phyloP scores from a whole-genome alignment of 2,329 filamentous ascomycete species.

The Ceratocystiopsis brevicomis region DNA sequence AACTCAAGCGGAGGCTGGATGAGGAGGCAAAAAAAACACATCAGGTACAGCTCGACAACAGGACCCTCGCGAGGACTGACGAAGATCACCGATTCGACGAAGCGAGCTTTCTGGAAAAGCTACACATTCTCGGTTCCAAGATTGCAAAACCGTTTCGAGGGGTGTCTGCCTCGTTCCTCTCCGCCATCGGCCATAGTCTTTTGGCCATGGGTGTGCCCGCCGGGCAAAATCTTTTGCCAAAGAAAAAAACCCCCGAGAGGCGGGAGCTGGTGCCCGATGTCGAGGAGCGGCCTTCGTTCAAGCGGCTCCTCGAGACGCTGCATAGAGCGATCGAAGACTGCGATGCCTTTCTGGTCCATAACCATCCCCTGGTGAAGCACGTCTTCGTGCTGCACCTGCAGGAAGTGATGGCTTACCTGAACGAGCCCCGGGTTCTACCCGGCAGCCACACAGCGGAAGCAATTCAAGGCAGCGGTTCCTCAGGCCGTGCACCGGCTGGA shows the following conservation, averaged over 20 bases:
- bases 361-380: conserved; percentile 21
- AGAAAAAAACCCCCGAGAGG: background rate
- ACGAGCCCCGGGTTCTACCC: conserved; percentile 16
- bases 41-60: no score
- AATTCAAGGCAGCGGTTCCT: no score
- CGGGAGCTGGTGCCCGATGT: background rate
- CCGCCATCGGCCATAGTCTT: background rate
- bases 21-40: no score
- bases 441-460: conserved; percentile 8
- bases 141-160: no score
- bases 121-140: no score
- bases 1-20: no score
- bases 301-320: conserved; percentile 20
- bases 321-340: conserved; percentile 23
- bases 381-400: conserved; percentile 31
- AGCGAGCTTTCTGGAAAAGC: no score
- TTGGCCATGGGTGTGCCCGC: background rate
- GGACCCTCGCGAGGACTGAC: no score
- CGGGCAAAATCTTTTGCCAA: no score
- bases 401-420: conserved; percentile 27
- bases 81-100: no score
- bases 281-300: conserved; percentile 9
- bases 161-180: no score
- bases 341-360: conserved; percentile 19
- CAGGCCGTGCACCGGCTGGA: no score